Evolutionary conservation across 2,329 filamentous ascomycete genomes (phyloP).

Genomic region (Ophiognomonia clavigignenti-juglandacearum): DNA sequence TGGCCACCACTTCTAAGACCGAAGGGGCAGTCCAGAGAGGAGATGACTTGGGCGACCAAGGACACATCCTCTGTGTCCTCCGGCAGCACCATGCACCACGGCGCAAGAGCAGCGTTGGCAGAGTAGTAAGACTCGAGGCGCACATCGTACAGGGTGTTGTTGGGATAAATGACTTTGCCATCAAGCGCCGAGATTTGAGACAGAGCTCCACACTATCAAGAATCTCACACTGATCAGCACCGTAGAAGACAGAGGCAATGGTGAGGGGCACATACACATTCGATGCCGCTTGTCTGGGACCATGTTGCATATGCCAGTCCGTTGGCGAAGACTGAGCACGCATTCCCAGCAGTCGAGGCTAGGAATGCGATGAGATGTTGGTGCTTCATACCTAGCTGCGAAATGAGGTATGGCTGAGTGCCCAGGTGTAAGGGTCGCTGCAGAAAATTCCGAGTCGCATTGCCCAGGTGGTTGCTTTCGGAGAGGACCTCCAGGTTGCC

Average conservation of each 20-base stretch:
- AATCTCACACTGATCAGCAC: neutral
- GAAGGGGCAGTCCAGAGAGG: neutral
- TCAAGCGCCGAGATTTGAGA: neutral
- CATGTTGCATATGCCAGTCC: too few relatives aligned
- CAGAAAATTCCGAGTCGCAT: too few relatives aligned
- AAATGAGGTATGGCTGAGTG: too few relatives aligned
- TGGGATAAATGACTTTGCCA: neutral
- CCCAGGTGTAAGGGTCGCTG: too few relatives aligned
- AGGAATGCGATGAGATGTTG: too few relatives aligned
- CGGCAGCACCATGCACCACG: neutral
- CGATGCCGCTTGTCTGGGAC: too few relatives aligned
- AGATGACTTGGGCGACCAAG: neutral
- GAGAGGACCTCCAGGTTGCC: too few relatives aligned
- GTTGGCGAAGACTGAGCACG: too few relatives aligned
- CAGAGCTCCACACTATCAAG: neutral
- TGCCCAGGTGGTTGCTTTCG: too few relatives aligned
- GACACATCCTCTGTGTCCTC: conserved; percentile 1
- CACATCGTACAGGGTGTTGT: neutral
- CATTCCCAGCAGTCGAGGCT: too few relatives aligned
- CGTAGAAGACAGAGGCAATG: neutral
- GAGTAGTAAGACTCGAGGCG: conserved; percentile 1
- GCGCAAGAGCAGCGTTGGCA: conserved; percentile 1
- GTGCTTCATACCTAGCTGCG: too few relatives aligned
- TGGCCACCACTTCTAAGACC: conserved; percentile 23
- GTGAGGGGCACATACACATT: too few relatives aligned